phyloP scores from a whole-genome alignment of 164 flowering plant species.

The Malania oleifera region DNA sequence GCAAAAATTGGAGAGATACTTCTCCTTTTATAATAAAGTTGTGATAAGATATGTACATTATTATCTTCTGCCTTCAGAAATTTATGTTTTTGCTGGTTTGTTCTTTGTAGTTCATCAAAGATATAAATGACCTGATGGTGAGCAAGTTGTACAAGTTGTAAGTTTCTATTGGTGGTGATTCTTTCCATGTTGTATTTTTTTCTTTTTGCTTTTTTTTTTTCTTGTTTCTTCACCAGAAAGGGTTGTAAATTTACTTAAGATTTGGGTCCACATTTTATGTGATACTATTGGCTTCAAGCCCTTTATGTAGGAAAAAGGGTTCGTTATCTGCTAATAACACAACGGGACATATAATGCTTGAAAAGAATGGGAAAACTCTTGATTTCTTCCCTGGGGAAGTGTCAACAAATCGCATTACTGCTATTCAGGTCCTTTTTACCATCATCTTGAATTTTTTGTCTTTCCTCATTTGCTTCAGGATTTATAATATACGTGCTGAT shows the following conservation, averaged over 20 bases:
- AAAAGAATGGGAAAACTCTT: slow-evolving; percentile 75
- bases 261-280: slow-evolving; percentile 11
- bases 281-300: slow-evolving; percentile 19
- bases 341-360: slow-evolving; percentile 53
- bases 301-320: slow-evolving; percentile 37
- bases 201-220: neutral
- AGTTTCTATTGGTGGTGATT: slow-evolving; percentile 24
- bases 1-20: too few relatives aligned
- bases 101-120: slow-evolving; percentile 68
- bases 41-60: too few relatives aligned
- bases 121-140: slow-evolving; percentile 85
- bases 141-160: slow-evolving; percentile 76
- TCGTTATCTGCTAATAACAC: slow-evolving; percentile 28
- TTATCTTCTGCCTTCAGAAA: too few relatives aligned
- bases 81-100: neutral
- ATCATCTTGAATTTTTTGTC: neutral
- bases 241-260: neutral
- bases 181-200: neutral
- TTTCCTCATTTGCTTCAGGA: neutral
- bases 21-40: too few relatives aligned
- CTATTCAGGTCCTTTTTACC: slow-evolving; percentile 63
- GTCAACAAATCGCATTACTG: slow-evolving; percentile 71
- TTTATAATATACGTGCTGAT: neutral
- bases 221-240: neutral
- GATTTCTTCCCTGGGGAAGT: slow-evolving; percentile 71